Evolutionary conservation across 129 eudicot genomes (phyloP).

Genomic region (Kitagawia praeruptora): DNA sequence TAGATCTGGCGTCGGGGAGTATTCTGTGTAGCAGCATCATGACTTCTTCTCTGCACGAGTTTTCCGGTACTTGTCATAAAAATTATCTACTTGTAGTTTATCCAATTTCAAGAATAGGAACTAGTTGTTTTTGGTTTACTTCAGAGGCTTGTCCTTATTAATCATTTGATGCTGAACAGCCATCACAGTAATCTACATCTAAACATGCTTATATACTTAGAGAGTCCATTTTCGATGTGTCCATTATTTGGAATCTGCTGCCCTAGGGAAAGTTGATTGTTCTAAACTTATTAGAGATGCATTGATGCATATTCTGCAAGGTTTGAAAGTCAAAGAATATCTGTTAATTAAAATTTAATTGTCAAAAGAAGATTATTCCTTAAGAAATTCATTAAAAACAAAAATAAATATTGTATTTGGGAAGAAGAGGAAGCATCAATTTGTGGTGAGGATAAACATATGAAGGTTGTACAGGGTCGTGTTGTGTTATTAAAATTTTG

Average conservation of each 20-base stretch:
- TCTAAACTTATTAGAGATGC: neutral
- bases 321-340: too few species aligned
- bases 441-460: too few species aligned
- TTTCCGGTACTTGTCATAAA: conserved; percentile 16
- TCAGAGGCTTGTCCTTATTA: neutral
- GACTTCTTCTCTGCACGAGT: conserved; percentile 27
- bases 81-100: neutral
- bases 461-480: neutral
- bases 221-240: neutral
- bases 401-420: neutral
- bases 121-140: neutral
- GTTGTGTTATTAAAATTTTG: neutral
- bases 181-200: neutral
- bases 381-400: neutral
- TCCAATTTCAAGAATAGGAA: neutral
- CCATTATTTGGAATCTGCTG: neutral
- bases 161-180: neutral
- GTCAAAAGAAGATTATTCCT: neutral
- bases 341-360: too few species aligned
- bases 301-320: neutral
- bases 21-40: conserved; percentile 15
- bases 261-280: neutral
- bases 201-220: neutral
- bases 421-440: neutral
- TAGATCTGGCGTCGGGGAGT: conserved; percentile 17